phyloP scores from a whole-genome alignment of 805 yeast genomes.

The Lipomyces yamadae region DNA sequence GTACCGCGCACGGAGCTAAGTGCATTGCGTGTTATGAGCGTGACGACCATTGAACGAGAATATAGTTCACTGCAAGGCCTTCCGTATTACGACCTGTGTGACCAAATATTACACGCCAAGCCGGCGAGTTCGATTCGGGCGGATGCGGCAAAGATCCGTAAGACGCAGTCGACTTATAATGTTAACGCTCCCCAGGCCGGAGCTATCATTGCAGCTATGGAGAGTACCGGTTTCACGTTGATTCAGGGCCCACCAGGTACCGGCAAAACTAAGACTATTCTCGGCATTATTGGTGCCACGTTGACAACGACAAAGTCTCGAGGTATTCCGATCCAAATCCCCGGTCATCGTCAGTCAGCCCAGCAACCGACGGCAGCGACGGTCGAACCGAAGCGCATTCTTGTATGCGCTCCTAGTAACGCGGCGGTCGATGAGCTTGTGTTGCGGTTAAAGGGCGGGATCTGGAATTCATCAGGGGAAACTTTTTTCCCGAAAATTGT shows the following conservation, averaged over 20 bases:
- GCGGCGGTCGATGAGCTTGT: constrained; percentile 98
- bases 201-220: constrained; percentile 78
- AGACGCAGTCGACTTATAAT: constrained; percentile 56
- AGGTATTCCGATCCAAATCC: constrained; percentile 37
- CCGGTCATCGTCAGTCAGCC: constrained; percentile 43
- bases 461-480: constrained; percentile 52
- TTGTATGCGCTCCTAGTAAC: constrained; percentile 97
- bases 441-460: constrained; percentile 76
- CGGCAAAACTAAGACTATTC: constrained; percentile 95
- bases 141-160: constrained; percentile 48
- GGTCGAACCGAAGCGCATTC: constrained; percentile 57
- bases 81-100: constrained; percentile 76
- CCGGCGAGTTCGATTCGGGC: constrained; percentile 54
- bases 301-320: constrained; percentile 42
- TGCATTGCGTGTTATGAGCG: constrained; percentile 73
- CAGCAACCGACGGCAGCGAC: constrained; percentile 23
- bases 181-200: constrained; percentile 89
- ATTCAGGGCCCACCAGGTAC: constrained; percentile 99
- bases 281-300: constrained; percentile 85
- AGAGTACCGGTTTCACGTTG: constrained; percentile 75
- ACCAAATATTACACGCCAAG: constrained; percentile 66
- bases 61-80: constrained; percentile 81
- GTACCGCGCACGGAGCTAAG: constrained; percentile 67
- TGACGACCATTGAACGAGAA: constrained; percentile 94
- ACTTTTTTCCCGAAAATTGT: constrained; percentile 69